phyloP scores from a whole-genome alignment of 768 basidiomycete species.

The Rhizopogon rudus region DNA sequence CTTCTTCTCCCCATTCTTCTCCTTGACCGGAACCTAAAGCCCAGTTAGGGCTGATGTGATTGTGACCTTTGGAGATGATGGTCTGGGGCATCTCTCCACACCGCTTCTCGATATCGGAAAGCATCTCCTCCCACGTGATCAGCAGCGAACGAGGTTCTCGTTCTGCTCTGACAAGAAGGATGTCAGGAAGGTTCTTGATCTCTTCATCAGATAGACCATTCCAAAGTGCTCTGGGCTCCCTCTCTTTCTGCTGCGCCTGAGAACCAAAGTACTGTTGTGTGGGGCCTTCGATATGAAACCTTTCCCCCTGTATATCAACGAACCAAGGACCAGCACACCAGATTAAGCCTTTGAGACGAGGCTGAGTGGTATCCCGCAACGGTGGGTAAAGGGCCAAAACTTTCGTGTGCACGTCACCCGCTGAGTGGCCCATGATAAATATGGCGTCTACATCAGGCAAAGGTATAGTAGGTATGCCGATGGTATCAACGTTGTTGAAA shows the following conservation, averaged over 20 bases:
- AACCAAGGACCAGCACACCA: slow-evolving; percentile 44
- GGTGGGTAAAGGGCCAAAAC: slow-evolving; percentile 38
- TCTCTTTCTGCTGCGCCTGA: slow-evolving; percentile 36
- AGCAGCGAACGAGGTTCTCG: slow-evolving; percentile 45
- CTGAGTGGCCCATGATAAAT: slow-evolving; percentile 57
- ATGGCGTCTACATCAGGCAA: slow-evolving; percentile 37
- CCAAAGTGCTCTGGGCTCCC: slow-evolving; percentile 39
- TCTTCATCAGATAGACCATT: slow-evolving; percentile 28
- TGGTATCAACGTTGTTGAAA: slow-evolving; percentile 28
- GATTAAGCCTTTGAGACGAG: slow-evolving; percentile 39
- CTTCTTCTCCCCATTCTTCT: slow-evolving; percentile 57
- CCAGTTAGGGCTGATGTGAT: slow-evolving; percentile 56
- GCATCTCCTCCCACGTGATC: slow-evolving; percentile 33
- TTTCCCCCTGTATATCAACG: slow-evolving; percentile 23
- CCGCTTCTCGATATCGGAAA: slow-evolving; percentile 31
- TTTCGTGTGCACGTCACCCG: slow-evolving; percentile 48
- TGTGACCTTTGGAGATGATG: slow-evolving; percentile 47
- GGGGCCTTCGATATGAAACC: slow-evolving; percentile 18
- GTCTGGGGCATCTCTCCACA: slow-evolving; percentile 27
- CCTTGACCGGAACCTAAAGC: slow-evolving; percentile 50
- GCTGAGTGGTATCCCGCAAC: slow-evolving; percentile 23
- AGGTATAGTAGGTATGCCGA: slow-evolving; percentile 11
- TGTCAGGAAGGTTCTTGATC: slow-evolving; percentile 37
- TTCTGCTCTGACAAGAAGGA: slow-evolving; percentile 48
- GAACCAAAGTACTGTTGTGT: slow-evolving; percentile 29